Base-by-base conservation (phyloP, 495 filamentous ascomycete species). In the Darksidea phi region DNA sequence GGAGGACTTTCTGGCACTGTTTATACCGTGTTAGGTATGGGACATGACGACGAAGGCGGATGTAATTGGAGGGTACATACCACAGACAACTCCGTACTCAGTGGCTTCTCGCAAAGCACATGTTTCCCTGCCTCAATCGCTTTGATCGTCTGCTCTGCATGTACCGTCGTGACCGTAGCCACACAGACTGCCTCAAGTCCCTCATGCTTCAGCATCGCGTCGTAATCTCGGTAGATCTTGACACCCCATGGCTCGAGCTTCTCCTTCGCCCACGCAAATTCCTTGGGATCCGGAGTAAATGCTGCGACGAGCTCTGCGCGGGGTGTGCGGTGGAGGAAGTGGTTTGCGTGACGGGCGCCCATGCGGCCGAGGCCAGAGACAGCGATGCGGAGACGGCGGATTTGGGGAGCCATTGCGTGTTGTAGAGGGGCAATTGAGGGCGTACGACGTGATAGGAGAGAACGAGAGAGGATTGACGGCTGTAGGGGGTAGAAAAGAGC, bases 41-140 rank as follows among this genome's bases (percentile, higher is more conserved):
- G 24, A 46, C 21, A 18, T 43, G 18, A 43, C 3, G 15, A 34
- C 20, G 20, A 34, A 15, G 54, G 36, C 2, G 42, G 28, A 32
- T 4, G 24, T 12, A 12, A 48, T 10, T 45, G 20, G n/a, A 32
- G 20, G 49, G 57, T 28, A 46, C 63, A 23, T 34, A 71, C 67
- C 32, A 66, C 51, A 8, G 66, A 64, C 6, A 72, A 56, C 26
- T 61, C 59, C 2, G 75, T 77, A 51, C 67, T 72, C 41, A 79
- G 61, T 10, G 76, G 76, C 69, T 79, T 77, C 67, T 77, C 75
- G 53, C 74, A 77, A 25, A 77, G 68, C 0, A 77, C 74, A 57
- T 77, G 73, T 60, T 71, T 70, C 34, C 68, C 69, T 20, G 67
- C 67, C 15, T 66, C 55, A 34, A 77, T 77, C 1, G 75, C 75